Evolutionary conservation across 306 rosid genomes (phyloP), one percentile per base, ranked within the genome.

Genomic region (Cyamopsis tetragonoloba): DNA sequence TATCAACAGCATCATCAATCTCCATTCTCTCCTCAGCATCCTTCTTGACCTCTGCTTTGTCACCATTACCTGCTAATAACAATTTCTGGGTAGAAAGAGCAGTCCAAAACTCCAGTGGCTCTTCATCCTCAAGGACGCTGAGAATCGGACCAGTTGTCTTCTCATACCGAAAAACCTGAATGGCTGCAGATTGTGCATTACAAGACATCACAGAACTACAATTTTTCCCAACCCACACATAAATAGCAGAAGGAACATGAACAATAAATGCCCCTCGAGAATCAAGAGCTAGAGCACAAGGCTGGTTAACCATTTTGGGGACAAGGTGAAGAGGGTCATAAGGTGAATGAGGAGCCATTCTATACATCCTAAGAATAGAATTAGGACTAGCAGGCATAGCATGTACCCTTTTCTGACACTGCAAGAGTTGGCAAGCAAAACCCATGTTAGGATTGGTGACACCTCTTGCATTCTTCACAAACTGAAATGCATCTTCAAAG

Each of bases 251-350:
- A 64, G 98, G 95, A 57, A 93, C 80, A 42, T 89, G 97, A 22
- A 93, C 82, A 70, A 93, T 53, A 19, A 89, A 93, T 0, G 98
- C 96, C 31, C 98, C 98, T 3, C 98, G 96, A 58, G 98, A 93
- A 77, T 93, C 98, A 23, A 93, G 96, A 1, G 88, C 95, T 58
- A 54, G 68, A 3, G 77, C 62, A 58, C 76, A 76, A 7, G 97
- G 88, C 39, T 72, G 75, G 74, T 74, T 50, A 37, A 89, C 64
- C 75, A 78, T 78, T 74, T 93, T 93, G 0, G 97, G 97, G 12
- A 93, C 98, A 63, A 93, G 81, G 72, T 93, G 98, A 48, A 93
- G 96, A 59, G 98, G 96, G 17, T 86, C 98, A 27, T 93, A 89
- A 0, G 97, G 79, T 0, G 98, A 93, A 80, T 93, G 98, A 3